Conservation (phyloP, 1,284 basidiomycete species). For the Fistulinella cinereoalba region DNA sequence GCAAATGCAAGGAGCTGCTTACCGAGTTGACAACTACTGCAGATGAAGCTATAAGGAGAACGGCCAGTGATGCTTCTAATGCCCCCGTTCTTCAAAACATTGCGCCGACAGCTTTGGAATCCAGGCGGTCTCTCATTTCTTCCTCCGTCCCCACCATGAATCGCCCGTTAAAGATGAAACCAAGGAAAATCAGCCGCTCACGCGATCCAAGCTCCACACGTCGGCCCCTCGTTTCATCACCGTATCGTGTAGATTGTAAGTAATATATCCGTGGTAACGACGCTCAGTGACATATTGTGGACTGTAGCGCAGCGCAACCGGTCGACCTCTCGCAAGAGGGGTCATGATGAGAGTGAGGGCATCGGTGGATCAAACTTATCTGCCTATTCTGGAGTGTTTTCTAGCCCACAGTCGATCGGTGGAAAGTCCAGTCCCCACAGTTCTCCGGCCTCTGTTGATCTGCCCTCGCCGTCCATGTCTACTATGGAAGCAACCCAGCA, state of each 20-base stretch:
- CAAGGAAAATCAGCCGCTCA: slow-evolving; percentile 52
- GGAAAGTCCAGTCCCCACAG: slow-evolving; percentile 59
- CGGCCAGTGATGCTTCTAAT: slow-evolving; percentile 24
- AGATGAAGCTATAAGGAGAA: slow-evolving; percentile 56
- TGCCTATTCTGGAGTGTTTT: slow-evolving; percentile 50
- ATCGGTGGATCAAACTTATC: slow-evolving; percentile 35
- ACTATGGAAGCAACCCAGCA: slow-evolving; percentile 36
- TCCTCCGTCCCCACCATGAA: slow-evolving; percentile 34
- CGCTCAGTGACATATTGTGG: slow-evolving; percentile 21
- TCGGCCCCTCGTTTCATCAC: slow-evolving; percentile 57
- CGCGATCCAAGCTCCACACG: slow-evolving; percentile 60
- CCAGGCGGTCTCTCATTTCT: slow-evolving; percentile 44
- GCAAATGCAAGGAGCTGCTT: slow-evolving; percentile 79
- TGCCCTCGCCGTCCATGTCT: slow-evolving; percentile 64
- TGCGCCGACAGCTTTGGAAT: slow-evolving; percentile 39
- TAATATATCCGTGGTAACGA: slow-evolving; percentile 1
- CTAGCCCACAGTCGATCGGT: slow-evolving; percentile 47
- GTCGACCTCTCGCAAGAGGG: slow-evolving; percentile 70
- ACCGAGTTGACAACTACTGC: slow-evolving; percentile 67
- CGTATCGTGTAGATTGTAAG: slow-evolving; percentile 70
- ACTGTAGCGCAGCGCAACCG: slow-evolving; percentile 61
- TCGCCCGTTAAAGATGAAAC: slow-evolving; percentile 52
- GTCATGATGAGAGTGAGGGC: slow-evolving; percentile 60
- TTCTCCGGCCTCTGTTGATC: slow-evolving; percentile 67
- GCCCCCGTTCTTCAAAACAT: slow-evolving; percentile 33